These are phyloP conservation scores for Mycena galopus DNA, from an alignment of 768 basidiomycete species.

Conservation along the genomic window DNA sequence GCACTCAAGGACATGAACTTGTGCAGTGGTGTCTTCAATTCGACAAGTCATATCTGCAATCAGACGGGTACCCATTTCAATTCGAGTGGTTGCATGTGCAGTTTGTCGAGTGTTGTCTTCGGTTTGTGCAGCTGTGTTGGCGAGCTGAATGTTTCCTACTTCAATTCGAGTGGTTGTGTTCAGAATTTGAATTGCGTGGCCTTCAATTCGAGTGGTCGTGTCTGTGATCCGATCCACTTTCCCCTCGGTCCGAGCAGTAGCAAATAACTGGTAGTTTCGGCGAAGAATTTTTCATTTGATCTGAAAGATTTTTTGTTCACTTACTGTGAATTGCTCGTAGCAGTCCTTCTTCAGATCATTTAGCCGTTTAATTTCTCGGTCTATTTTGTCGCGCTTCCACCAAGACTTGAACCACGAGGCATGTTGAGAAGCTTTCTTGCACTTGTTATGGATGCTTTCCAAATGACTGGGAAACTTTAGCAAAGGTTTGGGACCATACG, in stretches of 20 bases:
- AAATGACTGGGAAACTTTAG: not conserved
- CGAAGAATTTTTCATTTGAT: not conserved
- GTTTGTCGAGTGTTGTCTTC: not conserved
- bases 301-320: not conserved
- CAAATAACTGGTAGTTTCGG: not conserved
- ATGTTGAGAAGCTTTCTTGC: not conserved
- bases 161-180: too few species aligned
- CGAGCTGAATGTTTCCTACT: too few species aligned
- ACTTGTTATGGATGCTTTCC: not conserved
- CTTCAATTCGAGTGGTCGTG: too few species aligned
- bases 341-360: not conserved
- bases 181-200: too few species aligned
- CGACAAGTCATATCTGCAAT: not conserved
- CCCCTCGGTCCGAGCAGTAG: not conserved
- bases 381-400: not conserved
- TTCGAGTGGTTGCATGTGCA: not conserved
- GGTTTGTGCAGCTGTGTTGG: too few species aligned
- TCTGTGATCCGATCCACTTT: not conserved
- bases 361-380: not conserved
- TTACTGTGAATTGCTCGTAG: not conserved
- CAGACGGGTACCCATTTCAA: not conserved
- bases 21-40: not conserved
- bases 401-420: not conserved
- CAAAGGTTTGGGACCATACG: not conserved
- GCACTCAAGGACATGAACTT: not conserved